Evolutionary conservation across 2,329 filamentous ascomycete species (phyloP), one percentile per base, ranked within the genome.

Genomic region (Trichoderma sp.): DNA sequence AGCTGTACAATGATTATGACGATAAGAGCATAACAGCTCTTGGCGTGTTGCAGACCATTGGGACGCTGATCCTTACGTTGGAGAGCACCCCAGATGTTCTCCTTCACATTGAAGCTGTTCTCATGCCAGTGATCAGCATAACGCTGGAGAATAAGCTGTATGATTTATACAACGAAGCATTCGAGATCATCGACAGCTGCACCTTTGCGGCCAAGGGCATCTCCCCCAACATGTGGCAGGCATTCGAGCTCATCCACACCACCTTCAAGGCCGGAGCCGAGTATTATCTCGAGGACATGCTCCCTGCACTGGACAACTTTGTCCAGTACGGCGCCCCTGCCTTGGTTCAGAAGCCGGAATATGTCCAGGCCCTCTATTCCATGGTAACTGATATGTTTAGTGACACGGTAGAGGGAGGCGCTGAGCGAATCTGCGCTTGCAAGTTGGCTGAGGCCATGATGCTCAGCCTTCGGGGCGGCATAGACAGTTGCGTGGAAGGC

Each of bases 131-230:
- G 50, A 97, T 99, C 75, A 92, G 91, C 71, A 92, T 98, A 60
- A 99, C 95, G 0, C 85, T 99, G 25, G 93, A 98, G 81, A 97
- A 99, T 83, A 98, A 97, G 81, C 89, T 99, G 39, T 98, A 97
- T 76, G 67, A 69, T 79, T 83, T 99, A 25, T 99, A 97, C 80
- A 99, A 98, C 77, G 95, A 99, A 78, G 89, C 98, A 5, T 99
- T 99, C 73, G 95, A 99, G 81, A 99, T 99, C 74, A 97, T 99
- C 73, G 95, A 99, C 79, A 97, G 93, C 84, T 99, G 95, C 84
- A 99, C 95, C 8, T 99, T 98, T 78, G 93, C 95, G 12, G 94
- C 95, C 70, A 99, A 98, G 84, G 87, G 88, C 68, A 98, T 99
- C 73, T 97, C 95, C 1, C 89, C 91, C 10, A 97, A 92, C 50